These are phyloP conservation scores for Lentinula sp. DNA, from an alignment of 768 basidiomycete species.

Conservation along the genomic window DNA sequence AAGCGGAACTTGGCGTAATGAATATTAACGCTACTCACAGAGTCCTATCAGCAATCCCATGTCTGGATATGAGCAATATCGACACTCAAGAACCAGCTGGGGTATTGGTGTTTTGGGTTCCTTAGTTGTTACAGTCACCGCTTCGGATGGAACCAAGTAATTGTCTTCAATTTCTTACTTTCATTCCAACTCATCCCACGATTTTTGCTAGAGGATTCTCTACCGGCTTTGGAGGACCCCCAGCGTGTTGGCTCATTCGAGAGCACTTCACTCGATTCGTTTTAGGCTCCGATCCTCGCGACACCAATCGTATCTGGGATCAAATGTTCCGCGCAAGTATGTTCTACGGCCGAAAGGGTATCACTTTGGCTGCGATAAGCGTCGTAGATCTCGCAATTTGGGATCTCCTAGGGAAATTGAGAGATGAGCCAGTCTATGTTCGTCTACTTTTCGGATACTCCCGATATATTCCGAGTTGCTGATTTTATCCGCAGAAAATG, in stretches of 20 bases:
- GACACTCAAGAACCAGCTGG: conserved; percentile 20
- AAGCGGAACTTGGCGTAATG: not conserved
- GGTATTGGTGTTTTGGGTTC: conserved; percentile 24
- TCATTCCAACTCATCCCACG: not conserved
- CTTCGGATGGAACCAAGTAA: conserved; percentile 19
- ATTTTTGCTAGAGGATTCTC: conserved; percentile 16
- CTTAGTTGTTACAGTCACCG: conserved; percentile 22
- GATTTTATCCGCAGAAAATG: conserved; percentile 13
- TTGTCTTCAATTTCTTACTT: not conserved
- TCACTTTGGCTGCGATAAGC: conserved; percentile 23
- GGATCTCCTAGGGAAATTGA: conserved; percentile 23
- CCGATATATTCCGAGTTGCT: not conserved
- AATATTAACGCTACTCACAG: not conserved
- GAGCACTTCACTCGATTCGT: conserved; percentile 23
- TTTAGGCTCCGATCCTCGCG: conserved; percentile 21
- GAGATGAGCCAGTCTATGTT: conserved; percentile 22
- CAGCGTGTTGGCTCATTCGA: conserved; percentile 24
- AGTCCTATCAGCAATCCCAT: conserved; percentile 14
- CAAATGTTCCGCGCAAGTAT: conserved; percentile 24
- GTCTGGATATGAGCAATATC: conserved; percentile 21
- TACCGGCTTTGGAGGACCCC: conserved; percentile 24
- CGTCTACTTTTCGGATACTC: not conserved
- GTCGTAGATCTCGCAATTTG: conserved; percentile 25
- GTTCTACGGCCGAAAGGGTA: conserved; percentile 25
- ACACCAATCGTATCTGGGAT: conserved; percentile 22